Evolutionary conservation across 2,329 filamentous ascomycete species (phyloP).

Genomic region (Arthrobotrys megalospora): DNA sequence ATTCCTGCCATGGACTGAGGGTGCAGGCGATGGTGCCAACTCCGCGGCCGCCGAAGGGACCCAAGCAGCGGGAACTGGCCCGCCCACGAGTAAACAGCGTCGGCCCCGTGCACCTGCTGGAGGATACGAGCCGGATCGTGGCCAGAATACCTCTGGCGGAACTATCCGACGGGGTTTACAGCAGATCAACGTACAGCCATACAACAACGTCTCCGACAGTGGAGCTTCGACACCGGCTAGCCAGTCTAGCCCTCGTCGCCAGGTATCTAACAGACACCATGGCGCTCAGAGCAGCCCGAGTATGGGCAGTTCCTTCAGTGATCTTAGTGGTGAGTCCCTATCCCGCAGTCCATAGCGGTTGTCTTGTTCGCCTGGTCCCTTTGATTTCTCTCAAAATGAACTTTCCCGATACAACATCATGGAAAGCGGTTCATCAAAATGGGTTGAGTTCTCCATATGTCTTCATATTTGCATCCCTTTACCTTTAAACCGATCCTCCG

Average conservation of each 20-base stretch:
- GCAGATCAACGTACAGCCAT: conserved; percentile 61
- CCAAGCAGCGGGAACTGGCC: conserved; percentile 10
- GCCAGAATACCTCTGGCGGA: conserved; percentile 52
- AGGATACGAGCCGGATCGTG: conserved; percentile 54
- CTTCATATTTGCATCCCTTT: conserved; percentile 16
- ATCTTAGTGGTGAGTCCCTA: conserved; percentile 77
- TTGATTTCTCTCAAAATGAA: background rate
- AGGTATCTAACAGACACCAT: conserved; percentile 72
- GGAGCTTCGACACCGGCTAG: conserved; percentile 74
- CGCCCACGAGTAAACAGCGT: conserved; percentile 53
- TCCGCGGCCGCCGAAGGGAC: conserved; percentile 30
- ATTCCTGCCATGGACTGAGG: conserved; percentile 61
- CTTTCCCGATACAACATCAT: conserved; percentile 6
- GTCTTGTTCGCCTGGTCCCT: conserved; percentile 5
- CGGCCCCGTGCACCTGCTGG: conserved; percentile 38
- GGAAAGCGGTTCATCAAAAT: background rate
- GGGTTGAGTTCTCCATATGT: background rate
- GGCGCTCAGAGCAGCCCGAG: conserved; percentile 82
- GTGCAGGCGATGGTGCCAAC: conserved; percentile 47
- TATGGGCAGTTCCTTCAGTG: conserved; percentile 89
- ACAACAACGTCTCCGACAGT: conserved; percentile 67
- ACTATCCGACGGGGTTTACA: conserved; percentile 51
- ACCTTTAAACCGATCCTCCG: conserved; percentile 53
- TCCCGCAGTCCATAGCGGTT: conserved; percentile 53
- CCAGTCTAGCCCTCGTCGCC: conserved; percentile 73